Evolutionary conservation across 1,284 basidiomycete genomes (phyloP).

Genomic region (Neonothopanus nambi): DNA sequence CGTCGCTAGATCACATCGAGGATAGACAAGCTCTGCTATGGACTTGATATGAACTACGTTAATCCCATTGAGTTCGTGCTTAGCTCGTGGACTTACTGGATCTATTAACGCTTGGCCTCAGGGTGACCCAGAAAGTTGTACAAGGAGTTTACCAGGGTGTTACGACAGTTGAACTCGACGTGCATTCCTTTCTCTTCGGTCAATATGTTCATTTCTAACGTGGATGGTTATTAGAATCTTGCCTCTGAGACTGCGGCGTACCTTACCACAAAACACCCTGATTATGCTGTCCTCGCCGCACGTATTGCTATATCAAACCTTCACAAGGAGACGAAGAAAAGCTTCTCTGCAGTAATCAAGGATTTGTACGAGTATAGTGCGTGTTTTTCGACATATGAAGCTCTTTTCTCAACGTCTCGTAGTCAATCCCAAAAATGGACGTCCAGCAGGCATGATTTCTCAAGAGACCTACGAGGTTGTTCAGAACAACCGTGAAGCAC

Average conservation of each 20-base stretch:
- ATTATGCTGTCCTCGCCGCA: conserved; percentile 97
- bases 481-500: conserved; percentile 77
- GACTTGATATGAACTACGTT: conserved; percentile 91
- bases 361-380: conserved; percentile 90
- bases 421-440: conserved; percentile 97
- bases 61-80: conserved; percentile 86
- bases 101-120: conserved; percentile 26
- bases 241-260: conserved; percentile 97
- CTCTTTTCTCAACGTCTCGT: background rate
- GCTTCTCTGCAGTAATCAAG: conserved; percentile 88
- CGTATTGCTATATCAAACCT: conserved; percentile 98
- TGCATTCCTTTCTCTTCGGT: conserved; percentile 39
- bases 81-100: background rate
- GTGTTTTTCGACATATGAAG: conserved; percentile 23
- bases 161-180: conserved; percentile 96
- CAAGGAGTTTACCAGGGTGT: conserved; percentile 95
- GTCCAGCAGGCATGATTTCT: conserved; percentile 89
- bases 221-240: conserved; percentile 62
- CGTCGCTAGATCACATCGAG: conserved; percentile 77
- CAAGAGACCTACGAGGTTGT: conserved; percentile 86
- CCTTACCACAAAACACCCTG: conserved; percentile 95
- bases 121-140: conserved; percentile 93
- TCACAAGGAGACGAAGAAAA: conserved; percentile 99
- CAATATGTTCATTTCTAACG: no score
- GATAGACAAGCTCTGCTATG: conserved; percentile 96